Percentiles rank a stretch among this genome's conserved stretches.
phyloP scores from a whole-genome alignment of 352 stramenopile genomes.

The Phytophthora tubulina region DNA sequence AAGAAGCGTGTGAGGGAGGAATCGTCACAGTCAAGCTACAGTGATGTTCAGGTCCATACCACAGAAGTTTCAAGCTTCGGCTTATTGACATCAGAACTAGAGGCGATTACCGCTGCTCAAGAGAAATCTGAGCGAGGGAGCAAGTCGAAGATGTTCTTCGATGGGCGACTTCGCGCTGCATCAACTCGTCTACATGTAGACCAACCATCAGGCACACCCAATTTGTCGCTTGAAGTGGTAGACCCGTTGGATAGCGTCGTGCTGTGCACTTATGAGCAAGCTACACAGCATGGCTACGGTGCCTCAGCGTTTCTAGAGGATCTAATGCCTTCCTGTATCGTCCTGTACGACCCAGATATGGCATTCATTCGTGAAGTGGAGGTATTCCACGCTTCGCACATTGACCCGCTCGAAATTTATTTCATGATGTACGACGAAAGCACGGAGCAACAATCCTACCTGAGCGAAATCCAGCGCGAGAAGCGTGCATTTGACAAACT shows the following conservation, averaged over 20 bases:
- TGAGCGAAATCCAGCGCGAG: conserved; percentile 95
- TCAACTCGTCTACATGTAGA: conserved; percentile 5
- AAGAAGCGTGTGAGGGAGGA: conserved; percentile 50
- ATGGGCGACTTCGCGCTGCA: conserved; percentile 25
- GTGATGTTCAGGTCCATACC: conserved; percentile 36
- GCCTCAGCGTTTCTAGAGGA: conserved; percentile 88
- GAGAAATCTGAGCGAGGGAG: conserved; percentile 35
- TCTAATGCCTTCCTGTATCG: conserved; percentile 90
- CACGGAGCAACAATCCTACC: conserved; percentile 96
- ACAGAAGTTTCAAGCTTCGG: conserved; percentile 78
- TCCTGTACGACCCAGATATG: conserved; percentile 97
- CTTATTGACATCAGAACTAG: conserved; percentile 74
- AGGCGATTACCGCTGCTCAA: conserved; percentile 51
- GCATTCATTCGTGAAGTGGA: conserved; percentile 96
- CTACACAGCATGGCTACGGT: conserved; percentile 64
- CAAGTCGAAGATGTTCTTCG: conserved; percentile 33
- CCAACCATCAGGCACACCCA: conserved; percentile 35
- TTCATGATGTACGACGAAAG: conserved; percentile 97
- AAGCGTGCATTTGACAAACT: conserved; percentile 97
- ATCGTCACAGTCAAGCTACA: conserved; percentile 30
- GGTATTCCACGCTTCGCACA: conserved; percentile 87
- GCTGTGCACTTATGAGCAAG: conserved; percentile 86
- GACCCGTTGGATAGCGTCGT: conserved; percentile 65
- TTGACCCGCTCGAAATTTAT: conserved; percentile 87
- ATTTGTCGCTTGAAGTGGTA: conserved; percentile 61